phyloP scores from a whole-genome alignment of 2,329 filamentous ascomycete species.

The Daldinia eschscholtzii region DNA sequence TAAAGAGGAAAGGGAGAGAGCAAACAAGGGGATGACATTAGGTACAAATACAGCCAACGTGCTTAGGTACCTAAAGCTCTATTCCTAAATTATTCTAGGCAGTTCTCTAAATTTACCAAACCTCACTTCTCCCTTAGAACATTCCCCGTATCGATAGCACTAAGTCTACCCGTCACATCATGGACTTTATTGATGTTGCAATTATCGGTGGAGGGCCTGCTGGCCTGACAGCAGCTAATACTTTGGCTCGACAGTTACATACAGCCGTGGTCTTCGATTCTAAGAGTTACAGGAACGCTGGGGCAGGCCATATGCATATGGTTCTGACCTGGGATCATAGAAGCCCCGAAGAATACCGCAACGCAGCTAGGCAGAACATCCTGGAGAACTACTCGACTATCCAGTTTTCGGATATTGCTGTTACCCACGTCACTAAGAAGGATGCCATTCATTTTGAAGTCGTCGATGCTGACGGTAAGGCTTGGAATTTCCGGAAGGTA shows the following conservation, averaged over 20 bases:
- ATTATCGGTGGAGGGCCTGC: not conserved
- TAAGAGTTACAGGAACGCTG: not conserved
- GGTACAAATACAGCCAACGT: not conserved
- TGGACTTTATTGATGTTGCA: not conserved
- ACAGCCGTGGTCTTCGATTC: not conserved
- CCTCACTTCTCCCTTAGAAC: not conserved
- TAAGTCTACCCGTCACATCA: not conserved
- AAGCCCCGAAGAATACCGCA: not conserved
- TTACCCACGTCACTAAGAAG: not conserved
- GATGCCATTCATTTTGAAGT: not conserved
- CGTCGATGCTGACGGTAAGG: not conserved
- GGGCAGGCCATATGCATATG: not conserved
- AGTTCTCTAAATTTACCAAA: not conserved
- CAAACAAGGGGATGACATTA: not conserved
- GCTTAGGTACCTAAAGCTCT: not conserved
- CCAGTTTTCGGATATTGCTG: not conserved
- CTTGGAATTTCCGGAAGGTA: conserved; percentile 1
- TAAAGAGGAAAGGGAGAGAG: not conserved
- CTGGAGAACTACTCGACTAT: not conserved
- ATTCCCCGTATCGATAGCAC: not conserved
- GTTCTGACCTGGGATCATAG: not conserved
- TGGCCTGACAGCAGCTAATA: not conserved
- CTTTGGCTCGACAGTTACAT: not conserved
- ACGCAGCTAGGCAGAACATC: not conserved
- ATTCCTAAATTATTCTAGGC: not conserved